These are phyloP conservation scores for Moesziomyces sp. DNA, from an alignment of 1,284 basidiomycete species.

Conservation along the genomic window DNA sequence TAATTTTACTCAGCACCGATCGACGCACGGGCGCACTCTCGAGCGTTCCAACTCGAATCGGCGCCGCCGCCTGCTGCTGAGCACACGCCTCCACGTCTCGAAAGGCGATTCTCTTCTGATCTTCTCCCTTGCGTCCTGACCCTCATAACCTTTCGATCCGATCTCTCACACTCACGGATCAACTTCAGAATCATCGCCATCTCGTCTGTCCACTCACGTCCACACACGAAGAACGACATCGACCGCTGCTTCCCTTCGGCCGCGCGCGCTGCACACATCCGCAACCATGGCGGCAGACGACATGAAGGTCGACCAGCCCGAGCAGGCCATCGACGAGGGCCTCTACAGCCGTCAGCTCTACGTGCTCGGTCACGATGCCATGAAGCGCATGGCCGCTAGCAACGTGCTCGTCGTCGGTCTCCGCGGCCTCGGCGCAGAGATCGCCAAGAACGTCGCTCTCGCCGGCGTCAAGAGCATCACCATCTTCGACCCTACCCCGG, in stretches of 20 bases:
- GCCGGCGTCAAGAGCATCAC: conserved; percentile 99
- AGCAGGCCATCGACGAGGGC: conserved; percentile 57
- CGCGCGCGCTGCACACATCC: background rate
- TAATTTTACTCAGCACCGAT: background rate
- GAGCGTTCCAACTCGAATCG: too few species aligned
- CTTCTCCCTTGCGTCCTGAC: background rate
- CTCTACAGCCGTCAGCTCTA: conserved; percentile 67
- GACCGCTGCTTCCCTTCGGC: too few species aligned
- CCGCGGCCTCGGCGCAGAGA: conserved; percentile 94
- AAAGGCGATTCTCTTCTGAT: background rate
- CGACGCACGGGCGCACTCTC: conserved; percentile 5
- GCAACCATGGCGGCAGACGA: conserved; percentile 42
- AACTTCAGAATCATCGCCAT: background rate
- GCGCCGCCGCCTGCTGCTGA: too few species aligned
- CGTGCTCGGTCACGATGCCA: conserved; percentile 73
- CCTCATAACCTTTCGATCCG: background rate
- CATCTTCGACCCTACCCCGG: conserved; percentile 90
- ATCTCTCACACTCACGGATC: too few species aligned
- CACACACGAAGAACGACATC: too few species aligned
- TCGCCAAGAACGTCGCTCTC: conserved; percentile 94
- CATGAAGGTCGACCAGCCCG: conserved; percentile 54
- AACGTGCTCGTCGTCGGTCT: conserved; percentile 95
- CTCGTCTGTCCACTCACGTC: background rate
- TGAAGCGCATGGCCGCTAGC: conserved; percentile 98
- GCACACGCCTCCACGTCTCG: too few species aligned